Conservation (phyloP, 768 basidiomycete genomes). For the Leccinum truebloodii region DNA sequence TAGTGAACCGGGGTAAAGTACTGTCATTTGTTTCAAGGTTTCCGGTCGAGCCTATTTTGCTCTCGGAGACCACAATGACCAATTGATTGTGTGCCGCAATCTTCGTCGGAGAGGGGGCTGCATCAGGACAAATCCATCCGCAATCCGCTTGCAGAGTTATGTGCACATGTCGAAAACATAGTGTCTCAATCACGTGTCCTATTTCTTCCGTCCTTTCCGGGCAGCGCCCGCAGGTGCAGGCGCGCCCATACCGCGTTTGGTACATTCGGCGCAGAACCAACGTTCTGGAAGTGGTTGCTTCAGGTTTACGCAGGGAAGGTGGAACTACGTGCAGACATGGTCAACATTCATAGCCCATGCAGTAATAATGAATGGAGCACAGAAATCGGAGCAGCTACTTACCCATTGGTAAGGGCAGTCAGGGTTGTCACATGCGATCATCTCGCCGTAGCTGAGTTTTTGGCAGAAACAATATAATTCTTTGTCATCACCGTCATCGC, state of each 20-base stretch:
- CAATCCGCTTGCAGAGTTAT: background rate
- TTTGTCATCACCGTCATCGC: constrained; percentile 58
- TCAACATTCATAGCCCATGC: constrained; percentile 11
- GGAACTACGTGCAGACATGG: constrained; percentile 45
- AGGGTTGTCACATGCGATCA: constrained; percentile 65
- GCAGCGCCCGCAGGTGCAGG: constrained; percentile 26
- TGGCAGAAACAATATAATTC: constrained; percentile 64
- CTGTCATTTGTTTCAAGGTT: constrained; percentile 1
- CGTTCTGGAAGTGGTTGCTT: constrained; percentile 55
- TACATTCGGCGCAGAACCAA: constrained; percentile 63
- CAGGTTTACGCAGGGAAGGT: constrained; percentile 59
- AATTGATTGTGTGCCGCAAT: background rate
- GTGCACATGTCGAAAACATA: background rate
- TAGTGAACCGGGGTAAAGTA: background rate
- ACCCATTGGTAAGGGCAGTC: constrained; percentile 64
- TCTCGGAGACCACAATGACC: background rate
- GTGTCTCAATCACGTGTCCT: constrained; percentile 11
- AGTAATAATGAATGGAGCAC: constrained; percentile 4
- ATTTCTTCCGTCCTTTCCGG: constrained; percentile 47
- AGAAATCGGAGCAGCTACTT: constrained; percentile 27
- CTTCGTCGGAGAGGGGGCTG: background rate
- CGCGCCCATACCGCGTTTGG: constrained; percentile 37
- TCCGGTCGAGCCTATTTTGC: background rate
- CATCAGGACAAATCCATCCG: constrained; percentile 7
- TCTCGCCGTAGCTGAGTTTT: constrained; percentile 64